A percentile compares a stretch with the other conserved stretches of the same genome.
Evolutionary conservation across 2,329 filamentous ascomycete genomes (phyloP).

Genomic region (Waltergamsia citrina): DNA sequence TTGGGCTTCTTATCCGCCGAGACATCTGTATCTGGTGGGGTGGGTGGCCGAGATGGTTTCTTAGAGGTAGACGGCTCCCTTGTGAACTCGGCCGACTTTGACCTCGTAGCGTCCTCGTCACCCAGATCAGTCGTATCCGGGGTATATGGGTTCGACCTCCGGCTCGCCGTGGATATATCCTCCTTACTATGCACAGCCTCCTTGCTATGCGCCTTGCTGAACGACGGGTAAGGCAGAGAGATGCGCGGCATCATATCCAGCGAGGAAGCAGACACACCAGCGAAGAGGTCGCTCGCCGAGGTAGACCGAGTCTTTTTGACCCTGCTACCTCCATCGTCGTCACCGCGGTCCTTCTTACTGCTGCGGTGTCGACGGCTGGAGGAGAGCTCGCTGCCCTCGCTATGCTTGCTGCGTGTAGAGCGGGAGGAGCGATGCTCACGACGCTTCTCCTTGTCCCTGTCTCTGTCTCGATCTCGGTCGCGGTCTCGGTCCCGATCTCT

Average conservation of each 20-base stretch:
- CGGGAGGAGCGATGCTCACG: slow-evolving; percentile 28
- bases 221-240: slow-evolving; percentile 65
- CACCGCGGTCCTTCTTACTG: slow-evolving; percentile 6
- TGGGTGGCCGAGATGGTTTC: slow-evolving; percentile 44
- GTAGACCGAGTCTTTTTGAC: slow-evolving; percentile 9
- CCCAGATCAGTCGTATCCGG: slow-evolving; percentile 66
- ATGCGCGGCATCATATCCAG: slow-evolving; percentile 33
- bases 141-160: slow-evolving; percentile 41
- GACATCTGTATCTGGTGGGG: slow-evolving; percentile 54
- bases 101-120: slow-evolving; percentile 19
- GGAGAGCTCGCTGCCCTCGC: slow-evolving; percentile 21
- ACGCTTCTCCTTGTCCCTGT: slow-evolving; percentile 9
- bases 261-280: slow-evolving; percentile 29
- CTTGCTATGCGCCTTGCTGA: slow-evolving; percentile 88
- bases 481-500: slow-evolving; percentile 19
- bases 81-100: slow-evolving; percentile 36
- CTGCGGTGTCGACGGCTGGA: slow-evolving; percentile 5
- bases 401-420: slow-evolving; percentile 29
- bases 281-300: slow-evolving; percentile 39
- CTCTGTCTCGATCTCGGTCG: slow-evolving; percentile 18
- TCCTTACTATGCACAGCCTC: slow-evolving; percentile 64
- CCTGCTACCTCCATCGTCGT: slow-evolving; percentile 1
- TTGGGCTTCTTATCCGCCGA: slow-evolving; percentile 33
- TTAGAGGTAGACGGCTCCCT: slow-evolving; percentile 24
- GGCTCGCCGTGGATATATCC: slow-evolving; percentile 26